A percentile compares a stretch with the other conserved stretches of the same genome.
These are phyloP conservation scores for Capniomyces stellatus DNA, from an alignment of 371 early-diverging fungal genomes.

Conservation along the genomic window DNA sequence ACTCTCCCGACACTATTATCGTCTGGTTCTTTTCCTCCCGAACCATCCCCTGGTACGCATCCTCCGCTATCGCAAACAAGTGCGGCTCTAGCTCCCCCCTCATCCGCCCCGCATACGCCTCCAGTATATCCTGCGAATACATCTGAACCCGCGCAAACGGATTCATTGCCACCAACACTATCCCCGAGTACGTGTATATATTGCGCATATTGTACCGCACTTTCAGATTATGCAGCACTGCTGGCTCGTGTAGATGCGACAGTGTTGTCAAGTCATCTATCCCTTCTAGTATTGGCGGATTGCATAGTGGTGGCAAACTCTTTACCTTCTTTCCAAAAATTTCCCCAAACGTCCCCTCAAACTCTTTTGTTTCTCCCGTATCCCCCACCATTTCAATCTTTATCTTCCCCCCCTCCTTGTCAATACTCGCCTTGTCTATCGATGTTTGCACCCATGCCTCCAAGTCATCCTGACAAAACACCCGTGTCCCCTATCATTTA, in stretches of 20 bases:
- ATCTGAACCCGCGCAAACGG: conserved; percentile 82
- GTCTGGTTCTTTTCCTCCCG: conserved; percentile 85
- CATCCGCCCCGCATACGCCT: conserved; percentile 81
- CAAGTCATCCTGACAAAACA: conserved; percentile 3
- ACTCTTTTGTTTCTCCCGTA: conserved; percentile 9
- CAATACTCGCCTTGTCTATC: neutral
- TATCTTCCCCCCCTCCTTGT: neutral
- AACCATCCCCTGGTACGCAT: conserved; percentile 90
- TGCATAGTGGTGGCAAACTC: conserved; percentile 73
- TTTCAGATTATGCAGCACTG: conserved; percentile 75
- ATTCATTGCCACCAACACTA: conserved; percentile 95
- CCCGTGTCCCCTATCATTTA: conserved; percentile 5
- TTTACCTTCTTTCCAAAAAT: no score
- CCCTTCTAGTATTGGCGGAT: conserved; percentile 73
- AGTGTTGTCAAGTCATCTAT: conserved; percentile 83
- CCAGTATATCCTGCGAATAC: conserved; percentile 44
- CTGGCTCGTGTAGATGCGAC: conserved; percentile 80
- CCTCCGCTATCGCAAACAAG: conserved; percentile 96
- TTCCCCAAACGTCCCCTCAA: conserved; percentile 47
- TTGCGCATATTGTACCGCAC: conserved; percentile 71
- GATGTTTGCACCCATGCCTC: conserved; percentile 5
- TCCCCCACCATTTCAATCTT: neutral
- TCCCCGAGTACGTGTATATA: conserved; percentile 99
- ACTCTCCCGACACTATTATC: conserved; percentile 97
- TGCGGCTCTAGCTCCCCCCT: conserved; percentile 95